These are phyloP conservation scores for Zanthoxylum bungeanum DNA, from an alignment of 345 rosid species.

Conservation along the genomic window DNA sequence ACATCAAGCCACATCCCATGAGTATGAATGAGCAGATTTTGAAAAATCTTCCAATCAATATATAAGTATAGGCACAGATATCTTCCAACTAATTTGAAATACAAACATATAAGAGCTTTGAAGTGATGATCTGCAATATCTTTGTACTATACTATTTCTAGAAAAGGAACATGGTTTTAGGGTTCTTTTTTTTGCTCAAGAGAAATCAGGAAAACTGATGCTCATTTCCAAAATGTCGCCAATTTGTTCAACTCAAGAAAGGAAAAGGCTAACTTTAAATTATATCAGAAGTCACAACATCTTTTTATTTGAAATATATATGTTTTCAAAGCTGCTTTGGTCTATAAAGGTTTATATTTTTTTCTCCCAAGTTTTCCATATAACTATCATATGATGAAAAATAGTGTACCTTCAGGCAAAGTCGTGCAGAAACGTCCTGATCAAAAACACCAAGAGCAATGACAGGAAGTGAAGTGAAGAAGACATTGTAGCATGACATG, in stretches of 20 bases:
- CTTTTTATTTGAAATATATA: neutral
- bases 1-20: neutral
- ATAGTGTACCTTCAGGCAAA: constrained; percentile 74
- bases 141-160: constrained; percentile 1
- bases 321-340: neutral
- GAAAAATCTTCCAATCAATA: too few species aligned
- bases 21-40: neutral
- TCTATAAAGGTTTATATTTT: neutral
- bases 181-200: neutral
- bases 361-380: neutral
- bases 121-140: neutral
- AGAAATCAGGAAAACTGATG: neutral
- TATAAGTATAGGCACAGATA: neutral
- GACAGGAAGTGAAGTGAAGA: constrained; percentile 98
- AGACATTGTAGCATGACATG: constrained; percentile 88
- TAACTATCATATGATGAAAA: neutral
- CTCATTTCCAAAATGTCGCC: neutral
- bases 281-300: neutral
- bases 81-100: neutral
- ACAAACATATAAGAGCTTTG: neutral
- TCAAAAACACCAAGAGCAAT: constrained; percentile 92
- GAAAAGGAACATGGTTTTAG: neutral
- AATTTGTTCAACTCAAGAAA: neutral
- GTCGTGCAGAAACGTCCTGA: constrained; percentile 88
- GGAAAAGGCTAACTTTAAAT: neutral